Base-by-base conservation (phyloP, 176 grass and related monocot genomes). In the Ampelocalamus luodianensis region DNA sequence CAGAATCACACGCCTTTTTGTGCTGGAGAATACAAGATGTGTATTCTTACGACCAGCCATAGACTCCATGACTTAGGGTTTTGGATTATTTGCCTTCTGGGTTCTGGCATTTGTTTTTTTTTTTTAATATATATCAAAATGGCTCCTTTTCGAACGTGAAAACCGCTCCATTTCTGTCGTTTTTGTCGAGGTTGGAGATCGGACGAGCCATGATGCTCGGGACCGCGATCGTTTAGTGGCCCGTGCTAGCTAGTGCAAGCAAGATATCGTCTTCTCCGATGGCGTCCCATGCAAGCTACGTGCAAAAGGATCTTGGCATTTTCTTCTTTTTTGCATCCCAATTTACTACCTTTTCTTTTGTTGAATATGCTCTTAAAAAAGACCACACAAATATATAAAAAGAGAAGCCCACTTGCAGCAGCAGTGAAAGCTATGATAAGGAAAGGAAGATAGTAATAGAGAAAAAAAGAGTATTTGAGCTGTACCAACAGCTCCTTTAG, bases 341-440 rank as follows among this genome's bases (percentile, higher is more conserved):
- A 29, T 74, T 46, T 22, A 38, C 13, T 26, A 24, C 10, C 39
- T 29, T 44, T 68, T 58, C 58, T 74, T 62, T 17, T 51, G 15
- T 10, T 85, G 54, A 86, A 86, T 86, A 51, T 82, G 2, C 77
- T 86, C 44, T 27, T 85, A 18, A 32, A 56, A 72, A 68, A 68
- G 70, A 34, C 68, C 61, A 38, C 10, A 43, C 56, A 12, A 76
- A 75, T n/a, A 39, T 65, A 26, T 29, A 4, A 5, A 73, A 78
- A 29, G n/a, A 80, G 20, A 59, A 59, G 20, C 0, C 66, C 53
- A 80, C 87, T 62, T 81, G 29, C 29, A 29, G 88, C 50, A 69
- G 70, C 20, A 22, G 27, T 49, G 14, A 85, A 80, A 27, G 68
- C 20, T 67, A 0, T 74, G 79, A 82, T 59, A 45, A 34, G 49